Conservation (phyloP, 495 filamentous ascomycete genomes). For the Aspergillus cavernicola region DNA sequence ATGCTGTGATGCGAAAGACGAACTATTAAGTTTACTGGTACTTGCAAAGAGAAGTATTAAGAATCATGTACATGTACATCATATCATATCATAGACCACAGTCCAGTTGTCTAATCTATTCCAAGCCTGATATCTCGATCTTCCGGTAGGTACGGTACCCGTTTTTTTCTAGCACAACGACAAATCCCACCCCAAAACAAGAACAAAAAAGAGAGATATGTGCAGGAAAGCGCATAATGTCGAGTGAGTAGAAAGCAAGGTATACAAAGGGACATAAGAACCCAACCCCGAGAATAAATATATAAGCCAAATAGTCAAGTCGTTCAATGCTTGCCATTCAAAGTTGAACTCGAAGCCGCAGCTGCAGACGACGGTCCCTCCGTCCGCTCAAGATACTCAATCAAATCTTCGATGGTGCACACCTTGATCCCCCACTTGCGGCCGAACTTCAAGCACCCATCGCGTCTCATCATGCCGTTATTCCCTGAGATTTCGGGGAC, state of each 20-base stretch:
- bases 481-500: constrained; percentile 53
- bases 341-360: too few species aligned
- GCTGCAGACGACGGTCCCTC: constrained; percentile 24
- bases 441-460: constrained; percentile 87
- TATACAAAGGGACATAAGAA: too few species aligned
- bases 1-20: too few species aligned
- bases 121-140: neutral
- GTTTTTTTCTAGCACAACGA: neutral
- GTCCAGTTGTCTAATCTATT: constrained; percentile 1
- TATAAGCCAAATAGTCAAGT: neutral
- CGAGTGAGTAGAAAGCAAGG: too few species aligned
- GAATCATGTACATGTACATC: too few species aligned
- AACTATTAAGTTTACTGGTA: too few species aligned
- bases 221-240: too few species aligned
- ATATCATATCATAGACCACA: neutral
- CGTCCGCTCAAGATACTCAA: constrained; percentile 65
- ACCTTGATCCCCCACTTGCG: constrained; percentile 85
- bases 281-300: too few species aligned
- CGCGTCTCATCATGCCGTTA: constrained; percentile 87
- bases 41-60: too few species aligned
- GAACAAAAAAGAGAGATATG: neutral
- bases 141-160: neutral
- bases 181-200: neutral
- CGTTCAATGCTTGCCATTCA: constrained; percentile 40
- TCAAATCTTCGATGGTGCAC: constrained; percentile 91